Conservation (phyloP, 2,329 filamentous ascomycete species). For the Apiospora phragmitis region DNA sequence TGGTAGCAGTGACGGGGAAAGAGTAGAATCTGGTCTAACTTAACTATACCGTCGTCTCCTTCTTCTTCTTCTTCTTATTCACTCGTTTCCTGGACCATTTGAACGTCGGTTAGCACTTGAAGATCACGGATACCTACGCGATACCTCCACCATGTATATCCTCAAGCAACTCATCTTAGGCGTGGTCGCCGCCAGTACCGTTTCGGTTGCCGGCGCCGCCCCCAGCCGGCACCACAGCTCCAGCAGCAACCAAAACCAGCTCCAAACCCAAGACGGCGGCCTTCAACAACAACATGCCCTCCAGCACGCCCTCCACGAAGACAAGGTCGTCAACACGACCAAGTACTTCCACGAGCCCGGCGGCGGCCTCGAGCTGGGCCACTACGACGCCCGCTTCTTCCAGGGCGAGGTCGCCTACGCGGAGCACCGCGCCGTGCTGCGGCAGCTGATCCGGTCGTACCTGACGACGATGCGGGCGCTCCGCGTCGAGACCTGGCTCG, state of each 20-base stretch:
- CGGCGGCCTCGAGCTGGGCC: constrained; percentile 58
- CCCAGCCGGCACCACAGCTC: not conserved
- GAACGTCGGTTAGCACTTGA: not conserved
- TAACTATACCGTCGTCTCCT: not conserved
- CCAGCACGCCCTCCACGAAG: not conserved
- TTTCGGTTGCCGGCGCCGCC: not conserved
- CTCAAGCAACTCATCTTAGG: not conserved
- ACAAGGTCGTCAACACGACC: constrained; percentile 15
- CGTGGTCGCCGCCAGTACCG: not conserved
- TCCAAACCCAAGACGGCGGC: not conserved
- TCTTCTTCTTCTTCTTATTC: too few relatives aligned
- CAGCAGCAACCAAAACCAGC: not conserved
- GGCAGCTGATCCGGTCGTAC: constrained; percentile 73
- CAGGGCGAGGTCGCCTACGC: constrained; percentile 62
- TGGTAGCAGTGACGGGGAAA: not conserved
- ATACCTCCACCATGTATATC: not conserved
- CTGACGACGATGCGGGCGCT: constrained; percentile 64
- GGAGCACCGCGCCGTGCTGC: constrained; percentile 64
- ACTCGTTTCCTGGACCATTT: not conserved
- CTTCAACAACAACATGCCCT: not conserved
- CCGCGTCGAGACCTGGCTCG: constrained; percentile 80
- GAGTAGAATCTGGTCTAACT: not conserved
- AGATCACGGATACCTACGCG: not conserved
- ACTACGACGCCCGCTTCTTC: constrained; percentile 77
- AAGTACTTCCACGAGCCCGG: constrained; percentile 72